These are phyloP conservation scores for Paecilomyces fulvus DNA, from an alignment of 2,329 filamentous ascomycete genomes.

Conservation along the genomic window DNA sequence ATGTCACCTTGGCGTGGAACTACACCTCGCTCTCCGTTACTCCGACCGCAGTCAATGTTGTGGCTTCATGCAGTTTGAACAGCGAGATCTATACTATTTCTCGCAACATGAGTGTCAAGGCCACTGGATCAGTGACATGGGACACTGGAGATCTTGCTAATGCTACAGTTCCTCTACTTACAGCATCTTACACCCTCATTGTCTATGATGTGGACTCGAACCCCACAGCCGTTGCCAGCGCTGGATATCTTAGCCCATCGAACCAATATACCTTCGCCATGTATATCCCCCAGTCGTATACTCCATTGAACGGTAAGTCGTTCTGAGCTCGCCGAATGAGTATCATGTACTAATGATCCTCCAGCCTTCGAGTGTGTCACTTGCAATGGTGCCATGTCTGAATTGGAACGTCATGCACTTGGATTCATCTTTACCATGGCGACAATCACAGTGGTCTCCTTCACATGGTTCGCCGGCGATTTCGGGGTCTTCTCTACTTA, in stretches of 20 bases:
- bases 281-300: constrained; percentile 49
- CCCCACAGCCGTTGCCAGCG: constrained; percentile 41
- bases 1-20: constrained; percentile 59
- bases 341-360: neutral
- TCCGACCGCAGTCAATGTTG: constrained; percentile 51
- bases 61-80: constrained; percentile 54
- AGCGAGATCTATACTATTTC: constrained; percentile 54
- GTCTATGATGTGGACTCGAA: constrained; percentile 51
- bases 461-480: constrained; percentile 44
- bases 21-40: constrained; percentile 56
- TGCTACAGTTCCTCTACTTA: constrained; percentile 44
- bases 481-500: constrained; percentile 28
- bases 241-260: constrained; percentile 48
- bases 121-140: constrained; percentile 50
- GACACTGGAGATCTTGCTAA: constrained; percentile 48
- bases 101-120: constrained; percentile 47
- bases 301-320: constrained; percentile 40
- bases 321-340: neutral
- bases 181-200: constrained; percentile 55
- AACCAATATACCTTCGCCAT: constrained; percentile 53
- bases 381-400: constrained; percentile 46
- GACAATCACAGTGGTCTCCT: constrained; percentile 49
- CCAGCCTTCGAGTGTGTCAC: constrained; percentile 49
- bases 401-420: constrained; percentile 47
- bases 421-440: constrained; percentile 49